These are phyloP conservation scores for Rhizopogon rudus DNA, from an alignment of 768 basidiomycete species.

Conservation along the genomic window DNA sequence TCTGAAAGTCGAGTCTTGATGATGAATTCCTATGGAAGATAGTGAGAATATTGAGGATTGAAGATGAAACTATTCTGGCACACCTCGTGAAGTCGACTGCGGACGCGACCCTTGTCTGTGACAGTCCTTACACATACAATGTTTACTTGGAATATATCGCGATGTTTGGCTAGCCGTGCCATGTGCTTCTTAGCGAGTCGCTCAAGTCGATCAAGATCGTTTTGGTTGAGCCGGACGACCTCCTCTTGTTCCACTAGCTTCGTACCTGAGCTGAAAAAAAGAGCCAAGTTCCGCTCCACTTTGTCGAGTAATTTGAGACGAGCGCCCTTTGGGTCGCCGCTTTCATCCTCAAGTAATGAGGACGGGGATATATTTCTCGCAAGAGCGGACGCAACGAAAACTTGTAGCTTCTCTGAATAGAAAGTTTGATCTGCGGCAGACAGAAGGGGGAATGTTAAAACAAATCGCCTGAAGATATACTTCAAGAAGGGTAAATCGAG, in stretches of 20 bases:
- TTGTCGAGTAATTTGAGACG: conserved; percentile 69
- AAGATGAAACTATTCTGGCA: conserved; percentile 19
- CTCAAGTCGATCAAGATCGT: conserved; percentile 79
- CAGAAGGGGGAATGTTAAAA: conserved; percentile 95
- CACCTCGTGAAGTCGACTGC: conserved; percentile 86
- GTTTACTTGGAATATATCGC: conserved; percentile 81
- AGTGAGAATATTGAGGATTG: conserved; percentile 4
- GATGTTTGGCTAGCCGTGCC: conserved; percentile 39
- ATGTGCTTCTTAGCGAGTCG: conserved; percentile 59
- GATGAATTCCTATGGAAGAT: conserved; percentile 76
- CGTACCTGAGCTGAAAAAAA: conserved; percentile 78
- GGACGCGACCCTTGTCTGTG: conserved; percentile 76
- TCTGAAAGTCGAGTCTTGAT: conserved; percentile 78
- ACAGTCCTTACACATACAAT: conserved; percentile 84
- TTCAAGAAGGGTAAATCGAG: conserved; percentile 84
- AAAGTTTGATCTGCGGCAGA: conserved; percentile 84
- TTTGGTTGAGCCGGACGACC: conserved; percentile 83
- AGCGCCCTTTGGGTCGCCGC: conserved; percentile 44
- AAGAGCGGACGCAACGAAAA: conserved; percentile 81
- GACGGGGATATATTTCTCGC: conserved; percentile 70
- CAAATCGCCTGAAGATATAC: conserved; percentile 88
- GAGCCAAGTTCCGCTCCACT: conserved; percentile 77
- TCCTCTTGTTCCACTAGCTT: conserved; percentile 85
- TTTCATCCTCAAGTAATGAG: conserved; percentile 51
- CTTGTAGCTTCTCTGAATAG: conserved; percentile 92